Conservation (phyloP, 2,329 filamentous ascomycete species). For the Alternaria gaisen region DNA sequence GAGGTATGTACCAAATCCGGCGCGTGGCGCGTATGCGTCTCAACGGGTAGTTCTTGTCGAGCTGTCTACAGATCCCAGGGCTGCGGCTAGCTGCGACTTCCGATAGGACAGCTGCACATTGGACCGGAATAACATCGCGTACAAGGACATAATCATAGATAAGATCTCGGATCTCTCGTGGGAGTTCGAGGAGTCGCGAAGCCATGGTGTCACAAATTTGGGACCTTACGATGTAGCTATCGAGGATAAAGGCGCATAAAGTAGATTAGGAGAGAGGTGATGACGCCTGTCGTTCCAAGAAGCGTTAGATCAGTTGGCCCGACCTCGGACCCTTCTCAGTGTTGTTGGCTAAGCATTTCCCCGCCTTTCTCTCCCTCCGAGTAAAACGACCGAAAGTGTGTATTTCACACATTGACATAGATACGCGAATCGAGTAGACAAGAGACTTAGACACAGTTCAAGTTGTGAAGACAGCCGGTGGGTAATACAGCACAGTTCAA, state of each 20-base stretch:
- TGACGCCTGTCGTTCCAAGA: conserved; percentile 10
- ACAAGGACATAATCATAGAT: conserved; percentile 31
- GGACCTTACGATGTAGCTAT: background rate
- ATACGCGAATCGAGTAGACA: background rate
- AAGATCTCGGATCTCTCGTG: conserved; percentile 33
- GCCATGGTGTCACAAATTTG: conserved; percentile 5
- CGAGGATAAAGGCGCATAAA: background rate
- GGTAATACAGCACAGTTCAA: background rate
- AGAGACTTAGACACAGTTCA: background rate
- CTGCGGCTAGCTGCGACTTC: conserved; percentile 10
- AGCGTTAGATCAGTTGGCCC: background rate
- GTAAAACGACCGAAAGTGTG: background rate
- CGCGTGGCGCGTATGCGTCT: conserved; percentile 14
- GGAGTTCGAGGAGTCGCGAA: conserved; percentile 24
- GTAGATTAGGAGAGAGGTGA: background rate
- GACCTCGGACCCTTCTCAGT: background rate
- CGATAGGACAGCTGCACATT: conserved; percentile 19
- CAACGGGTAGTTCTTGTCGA: conserved; percentile 20
- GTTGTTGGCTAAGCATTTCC: background rate
- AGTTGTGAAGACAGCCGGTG: background rate
- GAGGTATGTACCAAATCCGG: conserved; percentile 28
- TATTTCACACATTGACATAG: background rate
- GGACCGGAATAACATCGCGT: conserved; percentile 25
- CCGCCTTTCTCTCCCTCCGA: background rate
- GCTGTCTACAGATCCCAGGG: conserved; percentile 8